These are phyloP conservation scores for Aspergillus felis DNA, from an alignment of 2,329 filamentous ascomycete genomes.

Conservation along the genomic window DNA sequence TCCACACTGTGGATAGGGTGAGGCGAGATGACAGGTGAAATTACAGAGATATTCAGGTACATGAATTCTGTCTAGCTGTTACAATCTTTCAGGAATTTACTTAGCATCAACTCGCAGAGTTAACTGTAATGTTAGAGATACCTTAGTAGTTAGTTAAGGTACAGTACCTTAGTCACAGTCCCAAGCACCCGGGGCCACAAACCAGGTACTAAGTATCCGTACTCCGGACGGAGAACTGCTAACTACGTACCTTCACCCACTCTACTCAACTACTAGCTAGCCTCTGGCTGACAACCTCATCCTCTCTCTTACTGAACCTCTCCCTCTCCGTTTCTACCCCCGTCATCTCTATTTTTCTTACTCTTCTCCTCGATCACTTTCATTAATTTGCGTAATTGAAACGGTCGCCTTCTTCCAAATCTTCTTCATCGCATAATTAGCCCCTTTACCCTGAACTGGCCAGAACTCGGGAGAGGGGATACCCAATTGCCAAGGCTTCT, in stretches of 20 bases:
- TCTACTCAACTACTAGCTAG: not conserved
- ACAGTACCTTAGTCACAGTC: not conserved
- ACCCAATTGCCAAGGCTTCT: slow-evolving; percentile 4
- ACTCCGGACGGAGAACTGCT: not conserved
- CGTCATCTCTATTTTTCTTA: slow-evolving; percentile 3
- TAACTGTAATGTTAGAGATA: not conserved
- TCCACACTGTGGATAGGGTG: not conserved
- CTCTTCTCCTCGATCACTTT: not conserved
- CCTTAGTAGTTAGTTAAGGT: too few relatives aligned
- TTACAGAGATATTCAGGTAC: not conserved
- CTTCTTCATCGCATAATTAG: slow-evolving; percentile 1
- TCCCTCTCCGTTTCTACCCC: slow-evolving; percentile 1
- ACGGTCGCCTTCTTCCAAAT: not conserved
- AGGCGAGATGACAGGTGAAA: not conserved
- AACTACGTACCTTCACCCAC: not conserved
- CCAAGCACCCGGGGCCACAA: not conserved
- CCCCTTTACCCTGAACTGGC: not conserved
- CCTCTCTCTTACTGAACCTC: slow-evolving; percentile 11
- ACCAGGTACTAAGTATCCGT: not conserved
- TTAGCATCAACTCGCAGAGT: too few relatives aligned
- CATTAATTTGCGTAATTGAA: not conserved
- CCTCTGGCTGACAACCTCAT: slow-evolving; percentile 13
- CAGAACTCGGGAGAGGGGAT: not conserved
- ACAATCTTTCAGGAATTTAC: not conserved
- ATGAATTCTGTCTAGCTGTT: not conserved